Evolutionary conservation across 805 yeast species (phyloP).

Genomic region (Suhomyces canberraensis): DNA sequence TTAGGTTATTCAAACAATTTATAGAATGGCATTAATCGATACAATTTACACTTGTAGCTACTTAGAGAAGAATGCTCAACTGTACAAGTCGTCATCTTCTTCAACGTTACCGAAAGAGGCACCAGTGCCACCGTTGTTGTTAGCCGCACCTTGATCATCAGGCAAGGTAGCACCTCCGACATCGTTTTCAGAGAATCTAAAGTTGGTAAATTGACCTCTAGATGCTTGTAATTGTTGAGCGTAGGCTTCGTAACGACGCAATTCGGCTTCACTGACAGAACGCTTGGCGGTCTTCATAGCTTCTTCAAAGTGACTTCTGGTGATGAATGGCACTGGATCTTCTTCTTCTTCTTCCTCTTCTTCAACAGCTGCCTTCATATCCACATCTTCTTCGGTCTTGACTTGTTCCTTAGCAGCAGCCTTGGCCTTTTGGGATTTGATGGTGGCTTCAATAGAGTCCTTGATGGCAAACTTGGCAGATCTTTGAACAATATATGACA

Average conservation of each 20-base stretch:
- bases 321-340: slow-evolving; percentile 94
- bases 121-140: slow-evolving; percentile 23
- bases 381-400: slow-evolving; percentile 46
- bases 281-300: slow-evolving; percentile 99
- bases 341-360: slow-evolving; percentile 66
- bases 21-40: too few relatives aligned
- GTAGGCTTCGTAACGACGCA: slow-evolving; percentile 97
- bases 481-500: slow-evolving; percentile 95
- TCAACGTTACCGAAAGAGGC: slow-evolving; percentile 44
- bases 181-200: slow-evolving; percentile 66
- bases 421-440: slow-evolving; percentile 34
- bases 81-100: slow-evolving; percentile 36
- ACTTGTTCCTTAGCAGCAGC: slow-evolving; percentile 40
- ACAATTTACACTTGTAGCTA: too few relatives aligned
- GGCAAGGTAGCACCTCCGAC: slow-evolving; percentile 10
- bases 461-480: slow-evolving; percentile 98
- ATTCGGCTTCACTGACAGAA: slow-evolving; percentile 94
- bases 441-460: slow-evolving; percentile 86
- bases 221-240: slow-evolving; percentile 95
- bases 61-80: too few relatives aligned
- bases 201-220: slow-evolving; percentile 90
- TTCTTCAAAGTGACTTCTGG: slow-evolving; percentile 93
- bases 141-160: slow-evolving; percentile 6
- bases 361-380: slow-evolving; percentile 42
- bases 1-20: too few relatives aligned